A percentile compares a stretch with the other conserved stretches of the same genome.
These are phyloP conservation scores for Ogataea salicorniae DNA, from an alignment of 805 yeast genomes.

Conservation along the genomic window DNA sequence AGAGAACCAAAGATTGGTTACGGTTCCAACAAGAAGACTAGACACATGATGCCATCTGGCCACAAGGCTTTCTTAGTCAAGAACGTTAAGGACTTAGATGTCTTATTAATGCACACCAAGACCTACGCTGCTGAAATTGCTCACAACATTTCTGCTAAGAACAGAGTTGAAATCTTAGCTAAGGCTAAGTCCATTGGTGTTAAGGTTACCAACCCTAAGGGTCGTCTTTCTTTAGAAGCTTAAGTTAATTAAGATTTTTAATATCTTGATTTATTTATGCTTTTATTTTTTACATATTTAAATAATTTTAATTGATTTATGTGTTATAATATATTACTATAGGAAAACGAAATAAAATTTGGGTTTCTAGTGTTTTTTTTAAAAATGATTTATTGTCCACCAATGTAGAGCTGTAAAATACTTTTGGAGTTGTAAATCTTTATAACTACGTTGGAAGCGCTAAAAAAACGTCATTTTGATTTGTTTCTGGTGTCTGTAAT, in stretches of 20 bases:
- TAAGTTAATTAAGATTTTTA: constrained; percentile 35
- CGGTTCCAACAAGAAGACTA: constrained; percentile 99
- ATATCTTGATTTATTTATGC: not conserved
- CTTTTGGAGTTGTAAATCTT: not conserved
- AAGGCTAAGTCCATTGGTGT: constrained; percentile 98
- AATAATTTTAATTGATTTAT: constrained; percentile 14
- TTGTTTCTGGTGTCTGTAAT: no score
- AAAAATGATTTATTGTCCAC: not conserved
- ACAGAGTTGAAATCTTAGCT: constrained; percentile 94
- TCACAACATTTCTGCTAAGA: constrained; percentile 95
- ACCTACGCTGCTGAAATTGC: constrained; percentile 99
- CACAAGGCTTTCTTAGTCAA: constrained; percentile 94
- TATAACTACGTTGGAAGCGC: not conserved
- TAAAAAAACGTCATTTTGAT: no score
- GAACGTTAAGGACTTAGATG: constrained; percentile 91
- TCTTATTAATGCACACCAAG: constrained; percentile 93
- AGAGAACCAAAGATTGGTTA: constrained; percentile 99
- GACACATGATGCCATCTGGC: constrained; percentile 93
- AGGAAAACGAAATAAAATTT: not conserved
- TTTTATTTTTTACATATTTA: constrained; percentile 9
- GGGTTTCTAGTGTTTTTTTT: constrained; percentile 1
- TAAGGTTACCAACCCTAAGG: constrained; percentile 99
- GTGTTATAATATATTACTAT: constrained; percentile 8
- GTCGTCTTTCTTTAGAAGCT: constrained; percentile 97
- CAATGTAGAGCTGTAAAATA: not conserved